Evolutionary conservation across 768 basidiomycete species (phyloP).

Genomic region (Suillus subaureus): DNA sequence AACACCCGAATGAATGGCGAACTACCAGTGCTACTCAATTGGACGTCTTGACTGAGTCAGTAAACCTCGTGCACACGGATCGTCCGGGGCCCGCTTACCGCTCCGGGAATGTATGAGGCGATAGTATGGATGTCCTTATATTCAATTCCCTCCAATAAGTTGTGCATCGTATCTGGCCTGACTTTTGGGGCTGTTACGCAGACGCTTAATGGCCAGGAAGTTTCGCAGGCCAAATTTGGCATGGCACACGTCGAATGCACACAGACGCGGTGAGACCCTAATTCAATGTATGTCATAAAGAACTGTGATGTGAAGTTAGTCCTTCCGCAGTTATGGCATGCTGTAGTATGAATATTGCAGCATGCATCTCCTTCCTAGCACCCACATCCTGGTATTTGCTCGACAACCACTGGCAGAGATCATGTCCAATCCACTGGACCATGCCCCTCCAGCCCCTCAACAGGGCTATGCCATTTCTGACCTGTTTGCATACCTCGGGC

Average conservation of each 20-base stretch:
- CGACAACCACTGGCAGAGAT: background rate
- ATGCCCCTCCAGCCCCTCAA: background rate
- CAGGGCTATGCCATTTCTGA: background rate
- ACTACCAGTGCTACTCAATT: no score
- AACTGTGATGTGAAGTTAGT: no score
- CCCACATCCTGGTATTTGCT: background rate
- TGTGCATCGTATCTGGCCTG: background rate
- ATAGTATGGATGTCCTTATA: background rate
- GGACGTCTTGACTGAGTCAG: no score
- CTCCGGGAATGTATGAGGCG: background rate
- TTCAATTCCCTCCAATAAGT: background rate
- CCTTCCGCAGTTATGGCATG: background rate
- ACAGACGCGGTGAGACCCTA: no score
- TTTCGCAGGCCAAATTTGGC: background rate
- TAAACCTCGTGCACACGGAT: background rate
- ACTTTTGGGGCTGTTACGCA: background rate
- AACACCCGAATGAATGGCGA: no score
- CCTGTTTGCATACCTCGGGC: background rate
- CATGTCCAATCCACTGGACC: background rate
- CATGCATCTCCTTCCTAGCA: background rate
- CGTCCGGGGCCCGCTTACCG: background rate
- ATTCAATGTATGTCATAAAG: background rate
- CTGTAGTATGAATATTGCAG: background rate
- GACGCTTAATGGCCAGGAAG: background rate
- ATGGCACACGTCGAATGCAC: background rate